A percentile compares a stretch with the other conserved stretches of the same genome.
Conservation (phyloP, 768 basidiomycete genomes). For the Hemileccinum rubropunctum region DNA sequence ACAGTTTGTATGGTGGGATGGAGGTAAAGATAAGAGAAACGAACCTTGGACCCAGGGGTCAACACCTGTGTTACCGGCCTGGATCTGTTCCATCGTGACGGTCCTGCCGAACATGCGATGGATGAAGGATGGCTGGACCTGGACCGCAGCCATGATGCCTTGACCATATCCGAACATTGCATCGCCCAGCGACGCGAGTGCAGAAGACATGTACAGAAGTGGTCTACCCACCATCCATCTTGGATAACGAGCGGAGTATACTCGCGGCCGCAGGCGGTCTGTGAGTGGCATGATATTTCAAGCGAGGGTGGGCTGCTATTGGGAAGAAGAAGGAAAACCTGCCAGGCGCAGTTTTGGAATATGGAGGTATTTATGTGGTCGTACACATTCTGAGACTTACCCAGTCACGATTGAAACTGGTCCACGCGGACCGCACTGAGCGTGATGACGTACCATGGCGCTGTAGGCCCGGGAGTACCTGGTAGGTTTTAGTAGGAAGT, state of each 20-base stretch:
- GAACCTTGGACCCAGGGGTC: conserved; percentile 47
- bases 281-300: conserved; percentile 21
- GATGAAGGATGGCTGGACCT: conserved; percentile 53
- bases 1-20: background rate
- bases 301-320: conserved; percentile 7
- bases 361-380: conserved; percentile 23
- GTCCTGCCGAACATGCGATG: conserved; percentile 44
- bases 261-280: conserved; percentile 33
- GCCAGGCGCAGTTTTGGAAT: background rate
- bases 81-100: conserved; percentile 45
- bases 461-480: too few species aligned
- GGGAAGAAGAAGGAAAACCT: background rate
- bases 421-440: background rate
- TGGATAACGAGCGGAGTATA: conserved; percentile 48
- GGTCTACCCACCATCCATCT: conserved; percentile 50
- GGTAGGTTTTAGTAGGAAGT: too few species aligned
- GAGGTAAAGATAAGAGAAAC: conserved; percentile 1
- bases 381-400: conserved; percentile 14
- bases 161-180: conserved; percentile 57
- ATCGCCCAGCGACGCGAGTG: conserved; percentile 53
- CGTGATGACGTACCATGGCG: background rate
- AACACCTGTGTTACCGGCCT: conserved; percentile 42
- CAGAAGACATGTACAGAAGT: conserved; percentile 49
- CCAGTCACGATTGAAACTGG: conserved; percentile 20
- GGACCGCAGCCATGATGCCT: conserved; percentile 49